phyloP scores from a whole-genome alignment of 2,329 filamentous ascomycete genomes.

The Phaeoacremonium minimum region DNA sequence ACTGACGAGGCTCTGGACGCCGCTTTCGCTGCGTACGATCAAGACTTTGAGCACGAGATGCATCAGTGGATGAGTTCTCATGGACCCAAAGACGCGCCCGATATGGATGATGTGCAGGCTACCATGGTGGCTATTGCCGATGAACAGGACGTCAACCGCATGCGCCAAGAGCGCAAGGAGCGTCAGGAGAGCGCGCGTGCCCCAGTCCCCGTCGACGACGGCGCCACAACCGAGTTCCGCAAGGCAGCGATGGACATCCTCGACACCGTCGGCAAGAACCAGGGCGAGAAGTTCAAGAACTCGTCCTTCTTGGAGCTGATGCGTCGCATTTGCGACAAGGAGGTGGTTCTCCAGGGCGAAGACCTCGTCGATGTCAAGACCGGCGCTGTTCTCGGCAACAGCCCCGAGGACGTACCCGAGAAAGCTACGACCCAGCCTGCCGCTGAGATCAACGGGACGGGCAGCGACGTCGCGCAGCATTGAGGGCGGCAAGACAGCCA shows the following conservation, averaged over 20 bases:
- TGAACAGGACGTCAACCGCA: slow-evolving; percentile 12
- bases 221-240: too few relatives aligned
- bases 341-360: slow-evolving; percentile 70
- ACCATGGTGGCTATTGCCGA: slow-evolving; percentile 7
- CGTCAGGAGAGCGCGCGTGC: slow-evolving; percentile 11
- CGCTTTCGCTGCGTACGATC: slow-evolving; percentile 21
- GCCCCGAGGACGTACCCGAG: slow-evolving; percentile 1
- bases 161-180: slow-evolving; percentile 12
- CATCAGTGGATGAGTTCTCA: slow-evolving; percentile 25
- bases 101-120: slow-evolving; percentile 14
- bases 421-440: neutral
- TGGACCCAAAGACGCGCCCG: slow-evolving; percentile 17
- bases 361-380: slow-evolving; percentile 45
- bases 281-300: slow-evolving; percentile 70
- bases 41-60: slow-evolving; percentile 19
- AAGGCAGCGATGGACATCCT: slow-evolving; percentile 68
- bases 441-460: slow-evolving; percentile 1
- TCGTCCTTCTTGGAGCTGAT: slow-evolving; percentile 75
- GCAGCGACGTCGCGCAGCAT: neutral
- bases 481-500: slow-evolving; percentile 4
- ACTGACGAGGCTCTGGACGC: slow-evolving; percentile 17
- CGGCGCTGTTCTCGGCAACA: slow-evolving; percentile 5
- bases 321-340: slow-evolving; percentile 66
- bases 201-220: too few relatives aligned
- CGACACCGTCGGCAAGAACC: slow-evolving; percentile 63